Conservation (phyloP, 148 eudicot genomes). For the Rhododendron henanense region DNA sequence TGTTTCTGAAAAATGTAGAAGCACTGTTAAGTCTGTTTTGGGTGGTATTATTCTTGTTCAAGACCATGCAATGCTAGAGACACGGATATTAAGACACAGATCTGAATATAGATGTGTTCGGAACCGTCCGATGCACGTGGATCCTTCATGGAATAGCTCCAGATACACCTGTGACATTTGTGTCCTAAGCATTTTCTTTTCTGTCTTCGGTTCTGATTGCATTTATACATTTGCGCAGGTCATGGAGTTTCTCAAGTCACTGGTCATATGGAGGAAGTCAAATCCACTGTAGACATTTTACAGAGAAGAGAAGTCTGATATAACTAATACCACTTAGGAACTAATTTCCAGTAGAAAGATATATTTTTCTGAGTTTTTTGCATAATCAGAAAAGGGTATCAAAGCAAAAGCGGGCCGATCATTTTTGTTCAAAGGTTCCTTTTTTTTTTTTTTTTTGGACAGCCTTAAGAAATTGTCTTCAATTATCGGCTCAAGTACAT, state of each 20-base stretch:
- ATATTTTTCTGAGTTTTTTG: neutral
- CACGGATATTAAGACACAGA: neutral
- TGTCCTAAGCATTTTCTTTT: neutral
- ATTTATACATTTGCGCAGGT: slow-evolving; percentile 40
- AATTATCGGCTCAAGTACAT: neutral
- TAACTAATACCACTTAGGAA: slow-evolving; percentile 3
- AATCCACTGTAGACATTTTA: slow-evolving; percentile 15
- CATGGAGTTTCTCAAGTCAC: slow-evolving; percentile 70
- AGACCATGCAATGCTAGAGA: neutral
- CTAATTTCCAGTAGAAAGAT: neutral
- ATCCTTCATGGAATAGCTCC: neutral
- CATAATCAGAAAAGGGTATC: neutral
- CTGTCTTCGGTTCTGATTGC: neutral
- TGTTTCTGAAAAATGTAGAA: neutral
- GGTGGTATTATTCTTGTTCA: neutral
- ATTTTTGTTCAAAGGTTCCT: slow-evolving; percentile 3
- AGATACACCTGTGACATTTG: neutral
- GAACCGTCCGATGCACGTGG: neutral
- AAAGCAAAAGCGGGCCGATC: neutral
- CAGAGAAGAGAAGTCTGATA: neutral
- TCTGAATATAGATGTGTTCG: neutral
- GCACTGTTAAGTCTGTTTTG: neutral
- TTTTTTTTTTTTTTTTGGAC: neutral
- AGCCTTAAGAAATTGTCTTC: neutral
- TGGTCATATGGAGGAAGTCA: slow-evolving; percentile 60